Percentiles rank a stretch among this genome's conserved stretches.
Conservation (phyloP, 805 yeast species). For the Ogataea pilisensis region DNA sequence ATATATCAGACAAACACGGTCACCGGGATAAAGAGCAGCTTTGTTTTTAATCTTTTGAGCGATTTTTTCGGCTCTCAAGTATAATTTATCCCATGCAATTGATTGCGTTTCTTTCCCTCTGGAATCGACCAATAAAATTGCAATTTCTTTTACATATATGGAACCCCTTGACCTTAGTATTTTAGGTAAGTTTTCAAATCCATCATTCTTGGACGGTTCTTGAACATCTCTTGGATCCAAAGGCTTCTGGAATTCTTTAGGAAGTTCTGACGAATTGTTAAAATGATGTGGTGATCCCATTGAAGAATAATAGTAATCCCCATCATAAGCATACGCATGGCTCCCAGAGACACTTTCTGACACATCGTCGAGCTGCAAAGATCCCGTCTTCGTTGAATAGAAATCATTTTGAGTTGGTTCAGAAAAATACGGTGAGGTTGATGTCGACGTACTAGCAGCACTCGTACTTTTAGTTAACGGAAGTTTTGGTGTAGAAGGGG, state of each 20-base stretch:
- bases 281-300: background rate
- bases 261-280: constrained; percentile 6
- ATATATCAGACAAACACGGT: constrained; percentile 78
- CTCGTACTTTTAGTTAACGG: constrained; percentile 10
- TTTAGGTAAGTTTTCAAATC: constrained; percentile 61
- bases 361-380: constrained; percentile 11
- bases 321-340: constrained; percentile 10
- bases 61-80: constrained; percentile 76
- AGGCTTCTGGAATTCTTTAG: constrained; percentile 49
- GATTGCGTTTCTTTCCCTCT: constrained; percentile 76
- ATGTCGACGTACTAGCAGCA: constrained; percentile 10
- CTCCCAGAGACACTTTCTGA: constrained; percentile 10
- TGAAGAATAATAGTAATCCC: constrained; percentile 10
- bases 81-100: constrained; percentile 87
- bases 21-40: constrained; percentile 70
- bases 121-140: constrained; percentile 66
- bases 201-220: constrained; percentile 34
- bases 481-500: constrained; percentile 6
- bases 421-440: constrained; percentile 12
- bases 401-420: constrained; percentile 14
- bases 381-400: constrained; percentile 2
- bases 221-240: constrained; percentile 55
- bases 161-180: constrained; percentile 71
- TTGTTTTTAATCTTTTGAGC: constrained; percentile 79
- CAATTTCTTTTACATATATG: constrained; percentile 60